Evolutionary conservation across 768 basidiomycete genomes (phyloP).

Genomic region (Kwoniella pini): DNA sequence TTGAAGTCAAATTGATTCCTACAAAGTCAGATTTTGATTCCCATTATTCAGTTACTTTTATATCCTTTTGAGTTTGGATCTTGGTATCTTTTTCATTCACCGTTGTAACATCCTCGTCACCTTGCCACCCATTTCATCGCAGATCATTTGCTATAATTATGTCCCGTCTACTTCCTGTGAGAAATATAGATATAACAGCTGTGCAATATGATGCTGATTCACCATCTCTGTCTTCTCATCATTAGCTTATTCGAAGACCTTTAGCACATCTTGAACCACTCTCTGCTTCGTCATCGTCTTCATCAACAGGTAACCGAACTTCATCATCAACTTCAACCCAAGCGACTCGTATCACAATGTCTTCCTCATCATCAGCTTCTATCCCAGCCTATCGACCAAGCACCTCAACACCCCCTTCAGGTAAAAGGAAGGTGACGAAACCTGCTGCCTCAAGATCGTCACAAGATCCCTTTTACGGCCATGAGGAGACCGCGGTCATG

Average conservation of each 20-base stretch:
- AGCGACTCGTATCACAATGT: slow-evolving; percentile 8
- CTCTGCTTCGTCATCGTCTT: slow-evolving; percentile 1
- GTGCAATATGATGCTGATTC: background rate
- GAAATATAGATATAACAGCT: background rate
- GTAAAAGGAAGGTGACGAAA: slow-evolving; percentile 40
- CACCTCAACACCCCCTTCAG: slow-evolving; percentile 40
- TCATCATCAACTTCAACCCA: background rate
- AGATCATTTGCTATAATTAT: background rate
- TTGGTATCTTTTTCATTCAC: too few species aligned
- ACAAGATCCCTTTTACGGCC: slow-evolving; percentile 63
- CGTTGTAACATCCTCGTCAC: too few species aligned
- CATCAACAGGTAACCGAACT: background rate
- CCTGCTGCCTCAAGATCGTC: slow-evolving; percentile 44
- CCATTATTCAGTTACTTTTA: background rate
- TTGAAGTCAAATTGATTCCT: background rate
- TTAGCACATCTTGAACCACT: slow-evolving; percentile 1
- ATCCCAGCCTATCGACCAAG: slow-evolving; percentile 23
- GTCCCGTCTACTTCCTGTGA: slow-evolving; percentile 10
- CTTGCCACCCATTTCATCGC: background rate
- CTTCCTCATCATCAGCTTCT: slow-evolving; percentile 13
- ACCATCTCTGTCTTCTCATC: background rate
- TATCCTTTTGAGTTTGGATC: background rate
- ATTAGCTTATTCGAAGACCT: slow-evolving; percentile 4
- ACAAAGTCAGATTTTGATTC: background rate
- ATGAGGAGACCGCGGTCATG: slow-evolving; percentile 69